Evolutionary conservation across 192 early-diverging fungal genomes (phyloP), one percentile per base, ranked within the genome.

Genomic region (Gamsiella multidivaricata): DNA sequence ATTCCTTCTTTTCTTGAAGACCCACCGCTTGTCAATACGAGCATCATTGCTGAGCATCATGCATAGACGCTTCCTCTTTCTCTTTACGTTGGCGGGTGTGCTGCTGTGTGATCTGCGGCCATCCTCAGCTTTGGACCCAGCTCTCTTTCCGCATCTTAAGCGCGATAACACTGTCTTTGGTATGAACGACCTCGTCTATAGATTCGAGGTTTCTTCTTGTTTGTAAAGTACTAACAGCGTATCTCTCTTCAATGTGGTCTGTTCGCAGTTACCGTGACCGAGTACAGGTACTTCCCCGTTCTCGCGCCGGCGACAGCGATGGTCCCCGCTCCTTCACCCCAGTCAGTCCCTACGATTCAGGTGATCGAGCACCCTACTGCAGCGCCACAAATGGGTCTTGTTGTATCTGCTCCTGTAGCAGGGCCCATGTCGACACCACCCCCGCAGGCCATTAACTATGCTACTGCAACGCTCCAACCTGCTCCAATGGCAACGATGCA

Each of bases 221-320:
- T 12, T 20, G 46, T 22, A 5, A 10, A 6, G 12, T n/a, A 7
- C 32, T 17, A 20, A 26, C 22, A 33, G n/a, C n/a, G 1, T 37
- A 12, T 12, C 18, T 1, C 41, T 26, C 18, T 29, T 8, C 39
- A n/a, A 25, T 28, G 1, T 36, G n/a, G 32, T 9, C 1, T 42
- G 23, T 17, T 26, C 10, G 39, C 26, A 69, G 74, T 78, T 20
- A 78, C 74, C 1, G 74, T 78, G 15, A 78, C 74, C 23, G 74
- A 78, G 55, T 50, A 46, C 37, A 45, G 65, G 31, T 78, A 69
- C 32, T 31, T 78, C 20, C 65, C 73, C 4, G 5, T 67, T 20
- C 22, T 25, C 10, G 41, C 57, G 18, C 63, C 43, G 0, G 41
- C 64, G 2, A 34, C 39, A 11, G 42, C 17, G 10, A 2, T 50